Evolutionary conservation across 345 rosid species (phyloP).

Genomic region (Aegle marmelos): DNA sequence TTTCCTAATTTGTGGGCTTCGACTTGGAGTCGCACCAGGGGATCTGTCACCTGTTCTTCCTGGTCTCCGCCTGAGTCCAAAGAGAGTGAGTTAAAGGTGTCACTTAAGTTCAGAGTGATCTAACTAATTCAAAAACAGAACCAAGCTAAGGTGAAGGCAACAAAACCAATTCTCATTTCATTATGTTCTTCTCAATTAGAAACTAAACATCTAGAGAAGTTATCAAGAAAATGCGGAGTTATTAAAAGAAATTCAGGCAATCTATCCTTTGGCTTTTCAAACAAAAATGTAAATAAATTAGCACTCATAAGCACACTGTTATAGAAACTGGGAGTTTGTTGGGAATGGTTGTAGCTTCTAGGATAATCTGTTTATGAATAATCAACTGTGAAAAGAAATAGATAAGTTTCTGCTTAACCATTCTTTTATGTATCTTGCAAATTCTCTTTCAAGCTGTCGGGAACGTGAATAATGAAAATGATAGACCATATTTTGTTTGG

Average conservation of each 20-base stretch:
- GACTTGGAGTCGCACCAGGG: conserved; percentile 42
- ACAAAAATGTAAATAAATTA: not conserved
- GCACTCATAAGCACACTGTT: not conserved
- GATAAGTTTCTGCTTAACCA: not conserved
- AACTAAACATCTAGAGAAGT: not conserved
- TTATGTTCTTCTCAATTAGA: not conserved
- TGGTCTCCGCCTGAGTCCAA: conserved; percentile 28
- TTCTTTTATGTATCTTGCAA: not conserved
- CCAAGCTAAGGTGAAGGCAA: not conserved
- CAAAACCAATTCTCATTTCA: not conserved
- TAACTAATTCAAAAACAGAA: not conserved
- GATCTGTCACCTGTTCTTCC: conserved; percentile 42
- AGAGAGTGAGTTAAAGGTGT: not conserved
- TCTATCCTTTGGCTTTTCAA: not conserved
- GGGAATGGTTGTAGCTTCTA: not conserved
- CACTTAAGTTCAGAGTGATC: conserved; percentile 1
- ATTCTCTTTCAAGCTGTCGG: not conserved
- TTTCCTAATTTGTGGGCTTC: conserved; percentile 39
- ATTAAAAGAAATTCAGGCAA: not conserved
- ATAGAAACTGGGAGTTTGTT: not conserved
- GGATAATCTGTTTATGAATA: not conserved
- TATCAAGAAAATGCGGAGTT: not conserved
- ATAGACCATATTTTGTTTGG: not conserved
- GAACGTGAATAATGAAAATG: not conserved
- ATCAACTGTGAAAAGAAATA: not conserved